These are phyloP conservation scores for Cytidiella melzeri DNA, from an alignment of 768 basidiomycete species.

Conservation along the genomic window DNA sequence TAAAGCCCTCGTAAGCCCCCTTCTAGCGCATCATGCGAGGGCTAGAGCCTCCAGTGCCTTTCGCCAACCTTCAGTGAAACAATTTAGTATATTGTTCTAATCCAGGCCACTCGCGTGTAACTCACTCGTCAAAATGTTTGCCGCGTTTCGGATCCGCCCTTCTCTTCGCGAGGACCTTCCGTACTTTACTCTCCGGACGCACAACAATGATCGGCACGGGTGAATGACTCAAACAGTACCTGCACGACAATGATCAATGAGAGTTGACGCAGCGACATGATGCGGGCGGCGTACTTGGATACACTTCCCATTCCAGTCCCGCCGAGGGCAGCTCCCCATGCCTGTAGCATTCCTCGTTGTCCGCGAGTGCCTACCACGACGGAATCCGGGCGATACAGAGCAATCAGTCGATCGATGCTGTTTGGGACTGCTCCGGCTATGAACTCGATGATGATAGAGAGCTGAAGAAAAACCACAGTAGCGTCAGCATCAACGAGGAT, in stretches of 20 bases:
- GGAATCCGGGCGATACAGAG: constrained; percentile 86
- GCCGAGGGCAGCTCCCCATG: constrained; percentile 45
- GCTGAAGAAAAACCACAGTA: constrained; percentile 29
- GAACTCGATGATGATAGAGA: constrained; percentile 90
- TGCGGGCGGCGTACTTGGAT: constrained; percentile 33
- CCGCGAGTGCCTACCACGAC: constrained; percentile 92
- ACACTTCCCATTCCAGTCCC: constrained; percentile 57
- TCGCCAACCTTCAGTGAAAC: constrained; percentile 14
- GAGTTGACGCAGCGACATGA: not conserved
- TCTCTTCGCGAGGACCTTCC: constrained; percentile 80
- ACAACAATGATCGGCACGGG: constrained; percentile 97
- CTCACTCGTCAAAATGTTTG: constrained; percentile 68
- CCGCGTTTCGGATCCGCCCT: constrained; percentile 86
- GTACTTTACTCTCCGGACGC: constrained; percentile 80
- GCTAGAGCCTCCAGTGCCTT: no score
- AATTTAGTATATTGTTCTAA: no score
- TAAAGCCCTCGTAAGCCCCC: no score
- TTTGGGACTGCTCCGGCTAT: constrained; percentile 88
- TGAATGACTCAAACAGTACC: constrained; percentile 83
- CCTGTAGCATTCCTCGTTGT: constrained; percentile 46
- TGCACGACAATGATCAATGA: constrained; percentile 22
- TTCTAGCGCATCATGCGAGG: no score
- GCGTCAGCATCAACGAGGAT: not conserved
- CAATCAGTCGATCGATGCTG: constrained; percentile 87
- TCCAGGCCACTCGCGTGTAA: no score